Evolutionary conservation across 352 stramenopile species (phyloP), one percentile per base, ranked within the genome.

Genomic region (Pythium volutum): DNA sequence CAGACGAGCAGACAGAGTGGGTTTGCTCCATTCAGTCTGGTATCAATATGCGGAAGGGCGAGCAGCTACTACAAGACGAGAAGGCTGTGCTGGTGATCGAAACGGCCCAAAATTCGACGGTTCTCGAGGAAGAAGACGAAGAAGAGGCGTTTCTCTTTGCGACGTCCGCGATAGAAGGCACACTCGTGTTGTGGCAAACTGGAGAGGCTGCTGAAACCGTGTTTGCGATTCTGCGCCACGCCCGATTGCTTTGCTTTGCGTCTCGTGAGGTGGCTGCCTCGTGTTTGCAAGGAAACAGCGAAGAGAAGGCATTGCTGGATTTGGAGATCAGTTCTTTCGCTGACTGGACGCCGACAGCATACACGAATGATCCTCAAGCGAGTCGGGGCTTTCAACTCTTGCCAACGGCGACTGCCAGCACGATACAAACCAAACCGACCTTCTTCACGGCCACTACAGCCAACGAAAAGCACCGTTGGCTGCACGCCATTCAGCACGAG

Each of bases 401-500:
- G 4, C 20, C 27, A 26, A 14, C 22, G 0, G 18, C 18, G 29
- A 8, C 25, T 25, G n/a, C 3, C n/a, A 34, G 10, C 14, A n/a
- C 23, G n/a, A 12, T 15, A 15, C 47, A 9, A 34, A 42, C 34
- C n/a, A 18, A 29, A 55, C 38, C 47, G 8, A 46, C 62, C 1
- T 79, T 55, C 38, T 87, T 92, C 50, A 75, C 76, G 0, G 76
- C 80, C 0, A 48, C 66, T 2, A 75, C 67, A 1, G n/a, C 56
- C 2, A 34, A 70, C 12, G 56, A 46, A 0, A 90, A 88, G 49
- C 50, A 71, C 18, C 61, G 67, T 18, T 92, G 83, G 83, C 53
- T 89, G 0, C 72, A 81, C 26, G 69, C 71, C 1, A 64, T 90
- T 16, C 73, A 86, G 25, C 70, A 85, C 39, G 80, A 88, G 26